Evolutionary conservation across 2,329 filamentous ascomycete species (phyloP).

Genomic region (Xylaria sp.): DNA sequence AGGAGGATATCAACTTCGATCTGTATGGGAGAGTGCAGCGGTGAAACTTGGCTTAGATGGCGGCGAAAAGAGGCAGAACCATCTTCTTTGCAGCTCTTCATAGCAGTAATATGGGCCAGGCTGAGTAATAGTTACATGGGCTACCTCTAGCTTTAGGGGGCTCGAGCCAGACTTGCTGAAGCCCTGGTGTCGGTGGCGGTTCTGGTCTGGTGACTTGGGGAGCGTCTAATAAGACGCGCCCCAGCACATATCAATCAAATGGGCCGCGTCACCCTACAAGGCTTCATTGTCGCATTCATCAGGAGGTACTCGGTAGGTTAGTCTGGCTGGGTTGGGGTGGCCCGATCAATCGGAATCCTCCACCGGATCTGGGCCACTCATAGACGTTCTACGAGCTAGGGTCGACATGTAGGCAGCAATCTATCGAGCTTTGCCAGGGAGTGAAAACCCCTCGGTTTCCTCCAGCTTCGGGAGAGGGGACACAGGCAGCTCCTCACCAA

Average conservation of each 20-base stretch:
- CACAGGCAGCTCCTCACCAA: conserved; percentile 1
- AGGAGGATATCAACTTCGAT: conserved; percentile 75
- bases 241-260: conserved; percentile 2
- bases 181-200: background rate
- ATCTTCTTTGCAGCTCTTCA: conserved; percentile 9
- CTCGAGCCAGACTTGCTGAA: background rate
- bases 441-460: conserved; percentile 23
- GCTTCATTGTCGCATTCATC: conserved; percentile 8
- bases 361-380: conserved; percentile 20
- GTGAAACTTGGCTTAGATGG: conserved; percentile 20
- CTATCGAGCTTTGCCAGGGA: conserved; percentile 18
- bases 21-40: conserved; percentile 52
- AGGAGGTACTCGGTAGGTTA: conserved; percentile 3
- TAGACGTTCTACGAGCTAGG: conserved; percentile 14
- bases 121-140: background rate
- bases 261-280: conserved; percentile 37
- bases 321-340: conserved; percentile 25
- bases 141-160: conserved; percentile 7
- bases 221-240: background rate
- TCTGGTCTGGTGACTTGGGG: background rate
- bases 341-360: conserved; percentile 29
- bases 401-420: conserved; percentile 26
- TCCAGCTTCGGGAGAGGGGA: background rate
- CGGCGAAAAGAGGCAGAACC: conserved; percentile 9
- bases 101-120: conserved; percentile 8